Evolutionary conservation across 805 yeast species (phyloP).

Genomic region (Grigorovia jiainica): DNA sequence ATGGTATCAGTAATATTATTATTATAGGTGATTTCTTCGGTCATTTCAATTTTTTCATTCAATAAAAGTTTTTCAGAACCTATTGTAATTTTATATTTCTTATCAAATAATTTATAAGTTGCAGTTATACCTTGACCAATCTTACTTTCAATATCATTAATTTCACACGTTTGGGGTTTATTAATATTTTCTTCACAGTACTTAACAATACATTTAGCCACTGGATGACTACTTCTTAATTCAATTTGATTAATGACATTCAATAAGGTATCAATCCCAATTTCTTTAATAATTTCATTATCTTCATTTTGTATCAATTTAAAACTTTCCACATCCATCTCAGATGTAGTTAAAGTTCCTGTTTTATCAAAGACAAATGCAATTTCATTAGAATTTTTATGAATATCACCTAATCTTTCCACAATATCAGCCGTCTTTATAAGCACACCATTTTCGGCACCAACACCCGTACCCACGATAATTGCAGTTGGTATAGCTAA

Average conservation of each 20-base stretch:
- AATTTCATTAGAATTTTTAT: conserved; percentile 19
- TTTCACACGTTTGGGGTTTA: no score
- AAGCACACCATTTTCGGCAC: conserved; percentile 80
- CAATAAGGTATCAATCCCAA: background rate
- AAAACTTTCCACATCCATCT: conserved; percentile 42
- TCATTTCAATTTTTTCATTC: background rate
- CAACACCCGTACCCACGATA: conserved; percentile 98
- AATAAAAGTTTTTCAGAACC: conserved; percentile 32
- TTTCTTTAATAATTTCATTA: background rate
- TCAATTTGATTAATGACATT: conserved; percentile 38
- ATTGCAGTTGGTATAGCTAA: conserved; percentile 97
- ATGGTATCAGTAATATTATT: conserved; percentile 32
- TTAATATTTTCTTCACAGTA: conserved; percentile 21
- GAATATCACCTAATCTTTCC: conserved; percentile 56
- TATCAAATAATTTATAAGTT: conserved; percentile 11
- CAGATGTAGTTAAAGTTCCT: conserved; percentile 86
- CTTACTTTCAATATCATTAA: conserved; percentile 20
- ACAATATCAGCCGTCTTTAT: conserved; percentile 89
- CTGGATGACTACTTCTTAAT: conserved; percentile 74
- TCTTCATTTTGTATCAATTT: no score
- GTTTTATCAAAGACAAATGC: conserved; percentile 82
- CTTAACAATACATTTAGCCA: conserved; percentile 59
- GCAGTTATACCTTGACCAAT: conserved; percentile 33
- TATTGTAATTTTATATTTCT: conserved; percentile 32
- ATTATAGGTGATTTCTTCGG: background rate